Evolutionary conservation across 805 yeast genomes (phyloP), one percentile per base, ranked within the genome.

Genomic region (Candida nitratophila): DNA sequence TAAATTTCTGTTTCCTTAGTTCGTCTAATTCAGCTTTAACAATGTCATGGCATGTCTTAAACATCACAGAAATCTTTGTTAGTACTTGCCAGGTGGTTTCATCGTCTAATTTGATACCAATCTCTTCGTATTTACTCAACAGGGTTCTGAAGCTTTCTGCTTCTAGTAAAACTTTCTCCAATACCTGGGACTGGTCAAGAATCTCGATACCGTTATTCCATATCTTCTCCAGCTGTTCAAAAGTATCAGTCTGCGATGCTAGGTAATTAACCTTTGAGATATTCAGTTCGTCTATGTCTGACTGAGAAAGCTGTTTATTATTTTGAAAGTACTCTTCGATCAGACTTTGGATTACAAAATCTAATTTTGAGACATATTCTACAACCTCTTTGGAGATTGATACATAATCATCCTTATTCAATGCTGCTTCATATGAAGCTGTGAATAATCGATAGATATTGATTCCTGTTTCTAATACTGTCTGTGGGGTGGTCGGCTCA

Each of bases 141-240:
- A 68, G 57, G 0, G 67, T 64, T 44, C 75, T 71, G 19, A 72
- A 54, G 42, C 68, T 70, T 27, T 73, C 75, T 1, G 71, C 65
- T 10, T 72, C 73, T 43, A 63, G 45, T 59, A 76, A 58, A 37
- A 60, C 57, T 39, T 66, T 62, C 39, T 72, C 76, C 15, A 34
- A 34, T 17, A 34, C 17, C 0, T 69, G 53, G 1, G 59, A 51
- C 2, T 55, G 50, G 1, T 68, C 65, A 3, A 66, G 45, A 1
- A 40, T 42, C 1, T 46, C 27, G 21, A 44, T 47, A 0, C 49
- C 37, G 9, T n/a, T 30, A 14, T 48, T 53, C 81, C 81, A 76
- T 1, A 64, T 27, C 2, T 45, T 43, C 1, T 50, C 38, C 1
- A 73, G 43, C 1, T 48, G 50, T 5, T 59, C 62, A 19, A 67